Conservation (phyloP, 306 rosid genomes). For the Prunus mira region DNA sequence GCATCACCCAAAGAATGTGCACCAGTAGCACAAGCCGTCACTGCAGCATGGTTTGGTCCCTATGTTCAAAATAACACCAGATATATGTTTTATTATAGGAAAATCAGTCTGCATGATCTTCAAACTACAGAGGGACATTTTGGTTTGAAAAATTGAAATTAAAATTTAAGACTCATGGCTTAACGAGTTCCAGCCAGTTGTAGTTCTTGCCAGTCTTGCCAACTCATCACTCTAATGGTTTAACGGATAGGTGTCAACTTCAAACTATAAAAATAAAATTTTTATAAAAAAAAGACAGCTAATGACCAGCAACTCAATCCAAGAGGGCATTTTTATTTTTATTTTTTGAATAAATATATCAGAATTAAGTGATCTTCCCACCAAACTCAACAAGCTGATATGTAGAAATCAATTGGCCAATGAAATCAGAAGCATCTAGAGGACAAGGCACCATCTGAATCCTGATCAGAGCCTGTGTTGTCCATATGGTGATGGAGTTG, state of each 20-base stretch:
- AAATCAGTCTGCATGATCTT: background rate
- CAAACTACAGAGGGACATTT: constrained; percentile 6
- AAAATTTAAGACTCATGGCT: constrained; percentile 9
- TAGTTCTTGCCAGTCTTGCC: constrained; percentile 3
- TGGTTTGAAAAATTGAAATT: constrained; percentile 1
- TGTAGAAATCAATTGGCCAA: background rate
- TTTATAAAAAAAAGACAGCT: background rate
- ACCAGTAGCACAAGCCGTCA: constrained; percentile 96
- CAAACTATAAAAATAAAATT: background rate
- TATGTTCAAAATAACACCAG: constrained; percentile 22
- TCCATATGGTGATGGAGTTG: background rate
- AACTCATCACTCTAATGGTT: constrained; percentile 9
- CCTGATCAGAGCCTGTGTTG: background rate
- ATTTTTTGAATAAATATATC: background rate
- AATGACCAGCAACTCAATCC: background rate
- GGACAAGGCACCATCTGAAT: background rate
- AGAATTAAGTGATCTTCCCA: background rate
- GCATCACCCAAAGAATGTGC: constrained; percentile 97
- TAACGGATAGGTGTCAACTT: background rate
- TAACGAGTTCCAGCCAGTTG: background rate
- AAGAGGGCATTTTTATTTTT: background rate
- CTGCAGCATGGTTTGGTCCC: constrained; percentile 97
- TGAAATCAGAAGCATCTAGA: background rate
- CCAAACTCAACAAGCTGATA: background rate
- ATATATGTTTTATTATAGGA: constrained; percentile 2